A percentile compares a stretch with the other conserved stretches of the same genome.
These are phyloP conservation scores for Colletotrichum viniferum DNA, from an alignment of 2,329 filamentous ascomycete genomes.

Conservation along the genomic window DNA sequence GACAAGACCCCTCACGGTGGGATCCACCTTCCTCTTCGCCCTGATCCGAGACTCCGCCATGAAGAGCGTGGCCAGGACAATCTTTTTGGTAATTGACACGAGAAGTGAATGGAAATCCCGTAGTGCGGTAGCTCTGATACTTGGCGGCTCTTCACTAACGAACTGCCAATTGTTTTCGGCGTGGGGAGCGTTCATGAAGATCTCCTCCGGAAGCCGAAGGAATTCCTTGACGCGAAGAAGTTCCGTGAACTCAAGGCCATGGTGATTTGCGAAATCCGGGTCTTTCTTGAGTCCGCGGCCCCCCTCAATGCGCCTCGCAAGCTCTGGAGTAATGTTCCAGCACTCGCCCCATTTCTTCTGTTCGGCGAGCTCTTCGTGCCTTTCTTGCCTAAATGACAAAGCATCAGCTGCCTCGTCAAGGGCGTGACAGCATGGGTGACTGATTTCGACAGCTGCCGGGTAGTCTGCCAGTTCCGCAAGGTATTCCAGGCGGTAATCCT, in stretches of 20 bases:
- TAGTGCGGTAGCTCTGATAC: constrained; percentile 77
- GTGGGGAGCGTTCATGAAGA: constrained; percentile 77
- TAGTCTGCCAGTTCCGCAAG: constrained; percentile 58
- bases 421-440: constrained; percentile 64
- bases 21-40: constrained; percentile 41
- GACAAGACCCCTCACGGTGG: constrained; percentile 36
- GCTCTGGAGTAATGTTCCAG: constrained; percentile 66
- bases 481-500: constrained; percentile 28
- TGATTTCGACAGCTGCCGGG: constrained; percentile 76
- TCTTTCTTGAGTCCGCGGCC: constrained; percentile 16
- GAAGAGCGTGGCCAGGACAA: constrained; percentile 73
- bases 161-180: constrained; percentile 71
- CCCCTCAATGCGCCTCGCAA: constrained; percentile 30
- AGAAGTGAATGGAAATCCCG: constrained; percentile 74
- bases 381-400: constrained; percentile 68
- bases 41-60: constrained; percentile 73
- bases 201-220: constrained; percentile 64
- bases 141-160: constrained; percentile 65
- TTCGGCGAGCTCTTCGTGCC: constrained; percentile 65
- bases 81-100: constrained; percentile 69
- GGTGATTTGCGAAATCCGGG: constrained; percentile 6
- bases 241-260: constrained; percentile 50
- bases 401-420: constrained; percentile 73
- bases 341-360: constrained; percentile 61
- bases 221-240: constrained; percentile 66